Conservation (phyloP, 768 basidiomycete genomes). For the Hortiboletus campestris region DNA sequence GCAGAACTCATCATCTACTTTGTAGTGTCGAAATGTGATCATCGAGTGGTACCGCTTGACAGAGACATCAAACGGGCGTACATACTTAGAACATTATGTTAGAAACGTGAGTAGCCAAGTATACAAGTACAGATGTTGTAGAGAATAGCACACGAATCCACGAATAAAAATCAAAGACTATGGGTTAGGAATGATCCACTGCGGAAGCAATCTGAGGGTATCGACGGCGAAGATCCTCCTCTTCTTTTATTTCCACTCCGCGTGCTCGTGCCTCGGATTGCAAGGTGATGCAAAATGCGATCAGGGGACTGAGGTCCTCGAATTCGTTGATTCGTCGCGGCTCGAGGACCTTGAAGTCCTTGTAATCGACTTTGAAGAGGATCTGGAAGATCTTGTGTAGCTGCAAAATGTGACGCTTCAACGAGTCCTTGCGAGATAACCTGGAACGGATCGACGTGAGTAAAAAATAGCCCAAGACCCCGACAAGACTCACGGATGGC, state of each 20-base stretch:
- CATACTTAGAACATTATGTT: too few relatives aligned
- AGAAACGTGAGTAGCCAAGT: not conserved
- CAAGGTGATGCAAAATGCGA: not conserved
- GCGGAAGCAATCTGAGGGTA: not conserved
- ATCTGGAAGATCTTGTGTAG: not conserved
- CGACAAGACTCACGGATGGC: not conserved
- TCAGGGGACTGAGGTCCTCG: not conserved
- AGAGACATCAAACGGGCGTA: not conserved
- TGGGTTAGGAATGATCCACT: not conserved
- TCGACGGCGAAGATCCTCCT: not conserved
- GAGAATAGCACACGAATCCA: not conserved
- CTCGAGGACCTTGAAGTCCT: not conserved
- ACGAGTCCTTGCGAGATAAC: slow-evolving; percentile 2
- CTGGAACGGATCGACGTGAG: not conserved
- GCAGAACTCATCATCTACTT: too few relatives aligned
- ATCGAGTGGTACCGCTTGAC: too few relatives aligned
- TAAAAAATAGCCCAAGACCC: not conserved
- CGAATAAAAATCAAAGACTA: not conserved
- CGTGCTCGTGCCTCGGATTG: not conserved
- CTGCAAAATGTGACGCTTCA: slow-evolving; percentile 2
- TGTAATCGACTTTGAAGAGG: not conserved
- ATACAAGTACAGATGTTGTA: not conserved
- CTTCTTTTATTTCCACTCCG: not conserved
- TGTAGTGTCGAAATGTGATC: too few relatives aligned
- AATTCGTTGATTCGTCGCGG: not conserved